Base-by-base conservation (phyloP, 2,329 filamentous ascomycete species). In the Colletotrichum neosansevieriae region DNA sequence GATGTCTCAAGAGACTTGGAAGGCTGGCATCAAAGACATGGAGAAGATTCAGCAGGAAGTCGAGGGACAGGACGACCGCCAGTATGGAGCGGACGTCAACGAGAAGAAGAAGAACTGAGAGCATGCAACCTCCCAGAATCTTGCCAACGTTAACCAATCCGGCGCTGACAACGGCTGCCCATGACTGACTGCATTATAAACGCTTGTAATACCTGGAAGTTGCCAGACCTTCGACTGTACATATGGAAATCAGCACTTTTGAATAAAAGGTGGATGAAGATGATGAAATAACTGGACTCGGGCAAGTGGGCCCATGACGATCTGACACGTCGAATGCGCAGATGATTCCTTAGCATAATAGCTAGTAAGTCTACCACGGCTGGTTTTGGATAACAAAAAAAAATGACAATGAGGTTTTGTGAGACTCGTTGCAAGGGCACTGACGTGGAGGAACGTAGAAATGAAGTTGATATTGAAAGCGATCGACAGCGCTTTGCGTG, bases 1-100 rank as follows among this genome's bases (percentile, higher is more conserved):
- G 83, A 91, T 92, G 88, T 87, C 83, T 64, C 80, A 89, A 72
- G 82, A 83, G 68, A 89, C 92, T 75, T 92, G 90, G 90, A 82
- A 88, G 71, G 84, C 86, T 73, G 82, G 67, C 21, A 66, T 83
- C 64, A 84, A 86, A 75, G 89, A 91, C 79, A 90, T 90, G 83
- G 89, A 92, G 78, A 82, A 82, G 73, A 86, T 91, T 72, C 84
- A 90, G 75, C 63, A 68, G 42, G 49, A 65, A 17, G 90, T 93
- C 12, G 72, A 73, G 44, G 72, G 72, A 47, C 61, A 72, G 15
- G 72, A 74, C 50, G 68, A 72, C 63, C 71, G 72, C 38, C 62
- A 62, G 19, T 74, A 74, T 51, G 47, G 40, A 5, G 36, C 58
- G 7, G 76, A 75, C 3, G 60, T 61, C 3, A 54, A 65, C 15